Percentiles rank a stretch among this genome's conserved stretches.
Conservation (phyloP, 2,329 filamentous ascomycete genomes). For the Diplodia intermedia region DNA sequence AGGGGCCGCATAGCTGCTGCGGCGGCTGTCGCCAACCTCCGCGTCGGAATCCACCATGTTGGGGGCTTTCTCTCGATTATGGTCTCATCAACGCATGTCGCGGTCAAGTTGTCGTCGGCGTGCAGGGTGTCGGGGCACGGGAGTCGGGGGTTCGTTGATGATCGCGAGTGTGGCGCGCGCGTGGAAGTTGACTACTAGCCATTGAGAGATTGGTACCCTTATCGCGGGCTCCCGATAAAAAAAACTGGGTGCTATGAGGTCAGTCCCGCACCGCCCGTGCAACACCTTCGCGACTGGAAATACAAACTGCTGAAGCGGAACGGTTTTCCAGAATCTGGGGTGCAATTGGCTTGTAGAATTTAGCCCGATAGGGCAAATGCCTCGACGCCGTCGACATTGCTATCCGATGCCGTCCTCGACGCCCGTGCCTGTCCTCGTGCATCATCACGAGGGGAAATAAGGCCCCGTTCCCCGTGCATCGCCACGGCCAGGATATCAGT, state of each 20-base stretch:
- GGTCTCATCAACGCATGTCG: constrained; percentile 30
- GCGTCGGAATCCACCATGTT: constrained; percentile 33
- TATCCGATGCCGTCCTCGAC: background rate
- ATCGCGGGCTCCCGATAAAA: constrained; percentile 18
- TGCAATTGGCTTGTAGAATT: background rate
- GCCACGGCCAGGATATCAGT: background rate
- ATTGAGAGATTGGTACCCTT: constrained; percentile 11
- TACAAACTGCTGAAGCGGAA: background rate
- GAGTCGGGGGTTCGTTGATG: background rate
- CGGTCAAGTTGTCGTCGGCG: background rate
- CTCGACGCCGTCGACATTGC: background rate
- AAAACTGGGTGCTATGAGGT: constrained; percentile 18
- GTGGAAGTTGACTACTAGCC: background rate
- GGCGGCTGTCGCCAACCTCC: constrained; percentile 37
- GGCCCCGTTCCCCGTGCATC: constrained; percentile 11
- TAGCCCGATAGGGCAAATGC: background rate
- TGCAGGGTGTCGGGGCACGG: background rate
- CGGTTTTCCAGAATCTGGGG: background rate
- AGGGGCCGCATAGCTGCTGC: constrained; percentile 38
- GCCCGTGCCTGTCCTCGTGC: background rate
- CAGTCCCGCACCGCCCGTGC: constrained; percentile 3
- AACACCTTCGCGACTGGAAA: background rate
- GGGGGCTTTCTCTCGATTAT: background rate
- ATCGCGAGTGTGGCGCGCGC: constrained; percentile 6
- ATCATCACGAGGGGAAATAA: background rate